Conservation (phyloP, 129 eudicot genomes). For the Daucus carota region DNA sequence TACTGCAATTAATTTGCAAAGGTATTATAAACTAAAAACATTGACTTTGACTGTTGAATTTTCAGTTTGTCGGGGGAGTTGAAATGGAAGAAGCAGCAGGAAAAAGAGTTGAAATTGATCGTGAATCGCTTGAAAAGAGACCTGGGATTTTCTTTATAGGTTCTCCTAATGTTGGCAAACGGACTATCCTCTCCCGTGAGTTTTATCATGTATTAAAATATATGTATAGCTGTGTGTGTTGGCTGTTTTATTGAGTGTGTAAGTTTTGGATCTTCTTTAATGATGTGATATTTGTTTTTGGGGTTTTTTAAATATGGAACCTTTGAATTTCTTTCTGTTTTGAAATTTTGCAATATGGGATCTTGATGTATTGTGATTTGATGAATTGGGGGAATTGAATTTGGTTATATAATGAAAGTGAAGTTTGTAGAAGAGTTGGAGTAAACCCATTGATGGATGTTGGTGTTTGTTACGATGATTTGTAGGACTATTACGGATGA, state of each 20-base stretch:
- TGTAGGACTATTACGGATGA: too few species aligned
- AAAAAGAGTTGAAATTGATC: neutral
- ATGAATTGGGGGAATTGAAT: neutral
- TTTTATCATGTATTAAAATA: neutral
- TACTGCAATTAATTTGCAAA: too few species aligned
- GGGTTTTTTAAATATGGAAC: neutral
- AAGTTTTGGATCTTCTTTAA: neutral
- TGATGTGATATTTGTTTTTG: neutral
- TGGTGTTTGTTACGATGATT: too few species aligned
- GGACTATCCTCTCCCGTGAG: slow-evolving; percentile 73
- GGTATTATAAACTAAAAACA: too few species aligned
- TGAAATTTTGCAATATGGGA: neutral
- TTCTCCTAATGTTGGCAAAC: slow-evolving; percentile 81
- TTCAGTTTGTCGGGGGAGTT: too few species aligned
- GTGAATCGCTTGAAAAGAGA: slow-evolving; percentile 47
- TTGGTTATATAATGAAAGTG: neutral
- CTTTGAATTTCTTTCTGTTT: neutral
- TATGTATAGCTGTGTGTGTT: neutral
- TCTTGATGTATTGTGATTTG: neutral
- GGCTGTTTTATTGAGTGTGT: neutral
- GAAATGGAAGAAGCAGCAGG: neutral
- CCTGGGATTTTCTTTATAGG: slow-evolving; percentile 74
- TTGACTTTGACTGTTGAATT: too few species aligned
- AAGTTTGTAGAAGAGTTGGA: neutral
- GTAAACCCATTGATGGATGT: neutral